These are phyloP conservation scores for Cutaneotrichosporon mucoides DNA, from an alignment of 1,284 basidiomycete species.

Conservation along the genomic window DNA sequence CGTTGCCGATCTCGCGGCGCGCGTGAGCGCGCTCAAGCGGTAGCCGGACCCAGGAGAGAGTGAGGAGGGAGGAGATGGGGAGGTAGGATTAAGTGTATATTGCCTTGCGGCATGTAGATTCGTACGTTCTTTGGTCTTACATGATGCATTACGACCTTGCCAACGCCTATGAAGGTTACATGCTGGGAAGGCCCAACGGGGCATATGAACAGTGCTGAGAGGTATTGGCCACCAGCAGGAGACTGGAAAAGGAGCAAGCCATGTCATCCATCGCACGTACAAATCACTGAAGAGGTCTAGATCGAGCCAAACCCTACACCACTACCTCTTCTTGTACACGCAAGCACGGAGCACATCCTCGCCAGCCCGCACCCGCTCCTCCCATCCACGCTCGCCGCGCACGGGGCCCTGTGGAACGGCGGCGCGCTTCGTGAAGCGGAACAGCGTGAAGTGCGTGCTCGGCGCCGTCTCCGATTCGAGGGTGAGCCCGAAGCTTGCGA, in stretches of 20 bases:
- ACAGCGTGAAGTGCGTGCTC: slow-evolving; percentile 84
- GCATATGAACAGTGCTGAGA: too few species aligned
- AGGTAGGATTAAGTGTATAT: too few species aligned
- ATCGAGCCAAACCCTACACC: neutral
- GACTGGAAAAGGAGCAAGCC: neutral
- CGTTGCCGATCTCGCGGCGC: slow-evolving; percentile 58
- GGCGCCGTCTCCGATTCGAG: slow-evolving; percentile 50
- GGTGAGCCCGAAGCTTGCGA: slow-evolving; percentile 74
- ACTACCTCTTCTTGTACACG: slow-evolving; percentile 89
- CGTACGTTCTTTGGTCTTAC: too few species aligned
- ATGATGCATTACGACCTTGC: too few species aligned
- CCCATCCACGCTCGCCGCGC: slow-evolving; percentile 60
- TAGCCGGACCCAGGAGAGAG: neutral
- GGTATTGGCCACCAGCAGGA: too few species aligned
- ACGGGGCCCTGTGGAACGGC: slow-evolving; percentile 48
- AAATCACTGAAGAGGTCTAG: neutral
- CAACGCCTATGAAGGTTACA: too few species aligned
- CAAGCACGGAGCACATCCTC: slow-evolving; percentile 76
- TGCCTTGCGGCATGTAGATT: neutral
- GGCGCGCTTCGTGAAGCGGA: slow-evolving; percentile 71
- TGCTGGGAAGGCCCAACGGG: too few species aligned
- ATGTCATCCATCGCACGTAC: neutral
- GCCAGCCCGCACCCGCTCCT: slow-evolving; percentile 59
- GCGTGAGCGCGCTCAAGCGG: slow-evolving; percentile 14
- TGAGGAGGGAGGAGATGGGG: too few species aligned